Conservation (phyloP, 257 asterid species). For the Scutellaria galericulata region DNA sequence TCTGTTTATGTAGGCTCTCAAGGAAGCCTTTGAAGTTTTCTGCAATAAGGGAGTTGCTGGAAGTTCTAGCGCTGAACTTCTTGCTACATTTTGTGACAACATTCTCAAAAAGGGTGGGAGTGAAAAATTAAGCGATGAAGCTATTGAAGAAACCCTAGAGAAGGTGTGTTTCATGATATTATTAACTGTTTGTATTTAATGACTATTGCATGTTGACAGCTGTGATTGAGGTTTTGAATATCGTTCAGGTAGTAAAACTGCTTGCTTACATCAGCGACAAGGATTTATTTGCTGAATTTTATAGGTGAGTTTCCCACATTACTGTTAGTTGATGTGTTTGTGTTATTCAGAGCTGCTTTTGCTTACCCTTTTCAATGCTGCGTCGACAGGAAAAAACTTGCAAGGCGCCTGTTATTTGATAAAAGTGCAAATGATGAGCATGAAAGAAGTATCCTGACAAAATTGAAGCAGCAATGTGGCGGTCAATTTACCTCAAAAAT, state of each 20-base stretch:
- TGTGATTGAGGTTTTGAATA: slow-evolving; percentile 34
- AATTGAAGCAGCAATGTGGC: slow-evolving; percentile 98
- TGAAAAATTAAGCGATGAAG: slow-evolving; percentile 97
- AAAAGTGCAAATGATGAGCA: slow-evolving; percentile 99
- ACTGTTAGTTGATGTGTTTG: slow-evolving; percentile 10
- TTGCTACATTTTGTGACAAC: slow-evolving; percentile 97
- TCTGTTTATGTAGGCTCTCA: slow-evolving; percentile 70
- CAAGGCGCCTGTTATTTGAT: slow-evolving; percentile 90
- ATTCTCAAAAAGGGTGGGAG: slow-evolving; percentile 97
- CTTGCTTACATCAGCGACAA: slow-evolving; percentile 96
- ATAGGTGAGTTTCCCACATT: slow-evolving; percentile 56
- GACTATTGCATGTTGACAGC: slow-evolving; percentile 14
- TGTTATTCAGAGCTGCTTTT: slow-evolving; percentile 10
- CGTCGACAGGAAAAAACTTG: slow-evolving; percentile 86
- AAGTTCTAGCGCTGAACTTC: slow-evolving; percentile 97
- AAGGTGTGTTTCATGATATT: slow-evolving; percentile 55
- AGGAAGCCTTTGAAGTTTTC: slow-evolving; percentile 96
- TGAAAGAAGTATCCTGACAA: slow-evolving; percentile 94
- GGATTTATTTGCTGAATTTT: slow-evolving; percentile 98
- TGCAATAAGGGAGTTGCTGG: slow-evolving; percentile 99
- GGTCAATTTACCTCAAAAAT: slow-evolving; percentile 98
- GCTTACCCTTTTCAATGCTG: slow-evolving; percentile 11
- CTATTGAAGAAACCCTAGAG: slow-evolving; percentile 96
- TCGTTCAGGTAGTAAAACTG: slow-evolving; percentile 84
- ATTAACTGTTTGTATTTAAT: neutral